Evolutionary conservation across 164 flowering plant genomes (phyloP).

Genomic region (Platanus orientalis): DNA sequence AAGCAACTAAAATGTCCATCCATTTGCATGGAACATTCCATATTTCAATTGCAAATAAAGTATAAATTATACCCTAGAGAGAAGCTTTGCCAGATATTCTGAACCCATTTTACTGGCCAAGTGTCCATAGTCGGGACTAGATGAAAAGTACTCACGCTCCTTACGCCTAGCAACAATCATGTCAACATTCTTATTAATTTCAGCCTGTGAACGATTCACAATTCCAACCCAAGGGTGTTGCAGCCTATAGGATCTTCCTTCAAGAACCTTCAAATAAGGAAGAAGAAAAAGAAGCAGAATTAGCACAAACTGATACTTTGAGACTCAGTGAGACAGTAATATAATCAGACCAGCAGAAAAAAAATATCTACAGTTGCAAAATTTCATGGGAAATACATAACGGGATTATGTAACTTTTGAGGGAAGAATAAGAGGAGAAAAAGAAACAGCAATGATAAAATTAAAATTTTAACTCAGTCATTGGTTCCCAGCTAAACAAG

Average conservation of each 20-base stretch:
- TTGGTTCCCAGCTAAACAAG: neutral
- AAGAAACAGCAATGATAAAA: neutral
- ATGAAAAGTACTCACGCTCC: conserved; percentile 71
- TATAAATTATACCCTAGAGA: conserved; percentile 44
- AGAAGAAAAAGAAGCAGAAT: too few relatives aligned
- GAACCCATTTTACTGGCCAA: conserved; percentile 75
- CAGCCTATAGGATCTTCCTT: conserved; percentile 72
- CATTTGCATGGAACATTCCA: too few relatives aligned
- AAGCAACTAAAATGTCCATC: too few relatives aligned
- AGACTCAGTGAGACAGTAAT: too few relatives aligned
- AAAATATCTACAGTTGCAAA: too few relatives aligned
- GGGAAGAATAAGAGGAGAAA: too few relatives aligned
- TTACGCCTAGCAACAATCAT: conserved; percentile 74
- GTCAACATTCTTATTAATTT: conserved; percentile 72
- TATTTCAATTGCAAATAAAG: neutral
- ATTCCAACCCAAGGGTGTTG: conserved; percentile 93
- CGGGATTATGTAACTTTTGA: neutral
- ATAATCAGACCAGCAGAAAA: neutral
- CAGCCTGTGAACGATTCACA: conserved; percentile 85
- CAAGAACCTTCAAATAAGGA: conserved; percentile 50
- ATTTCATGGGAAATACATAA: neutral
- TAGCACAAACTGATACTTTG: neutral
- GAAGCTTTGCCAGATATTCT: conserved; percentile 79
- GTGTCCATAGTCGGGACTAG: conserved; percentile 77
- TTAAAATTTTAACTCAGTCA: neutral